phyloP scores from a whole-genome alignment of 352 stramenopile genomes.

The Phytophthora sp. region DNA sequence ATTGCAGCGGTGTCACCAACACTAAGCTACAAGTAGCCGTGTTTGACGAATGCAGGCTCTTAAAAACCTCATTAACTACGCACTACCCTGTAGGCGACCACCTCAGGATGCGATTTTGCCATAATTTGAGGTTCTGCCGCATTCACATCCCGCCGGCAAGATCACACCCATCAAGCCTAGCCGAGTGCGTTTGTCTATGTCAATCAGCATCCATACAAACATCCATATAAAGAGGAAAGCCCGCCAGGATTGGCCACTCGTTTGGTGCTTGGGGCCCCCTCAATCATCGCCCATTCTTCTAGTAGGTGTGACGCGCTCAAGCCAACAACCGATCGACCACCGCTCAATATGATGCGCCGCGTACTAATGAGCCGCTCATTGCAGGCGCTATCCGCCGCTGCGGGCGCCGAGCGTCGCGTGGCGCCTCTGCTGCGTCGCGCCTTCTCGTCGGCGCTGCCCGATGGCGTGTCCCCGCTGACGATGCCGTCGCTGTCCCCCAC shows the following conservation, averaged over 20 bases:
- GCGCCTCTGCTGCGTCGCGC: constrained; percentile 30
- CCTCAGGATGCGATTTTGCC: too few relatives aligned
- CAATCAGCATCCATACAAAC: constrained; percentile 14
- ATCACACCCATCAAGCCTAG: constrained; percentile 23
- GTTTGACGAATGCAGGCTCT: too few relatives aligned
- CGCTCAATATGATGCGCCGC: constrained; percentile 39
- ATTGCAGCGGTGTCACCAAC: too few relatives aligned
- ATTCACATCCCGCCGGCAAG: background rate
- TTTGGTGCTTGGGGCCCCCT: constrained; percentile 35
- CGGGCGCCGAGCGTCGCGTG: constrained; percentile 16
- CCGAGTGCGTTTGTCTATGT: constrained; percentile 22
- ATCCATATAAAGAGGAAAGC: background rate
- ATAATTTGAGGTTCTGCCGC: too few relatives aligned
- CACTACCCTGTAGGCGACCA: too few relatives aligned
- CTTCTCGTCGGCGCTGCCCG: constrained; percentile 65
- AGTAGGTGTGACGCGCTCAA: constrained; percentile 29
- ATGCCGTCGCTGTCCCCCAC: constrained; percentile 98
- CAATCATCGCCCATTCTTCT: constrained; percentile 20
- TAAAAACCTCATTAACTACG: too few relatives aligned
- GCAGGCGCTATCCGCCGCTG: constrained; percentile 12
- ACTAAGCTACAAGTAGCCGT: too few relatives aligned
- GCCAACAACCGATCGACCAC: constrained; percentile 1
- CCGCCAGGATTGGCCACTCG: constrained; percentile 18
- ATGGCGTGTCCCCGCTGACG: constrained; percentile 70
- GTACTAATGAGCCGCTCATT: constrained; percentile 45